phyloP scores from a whole-genome alignment of 768 basidiomycete species.

The Hydnomerulius pinastri region DNA sequence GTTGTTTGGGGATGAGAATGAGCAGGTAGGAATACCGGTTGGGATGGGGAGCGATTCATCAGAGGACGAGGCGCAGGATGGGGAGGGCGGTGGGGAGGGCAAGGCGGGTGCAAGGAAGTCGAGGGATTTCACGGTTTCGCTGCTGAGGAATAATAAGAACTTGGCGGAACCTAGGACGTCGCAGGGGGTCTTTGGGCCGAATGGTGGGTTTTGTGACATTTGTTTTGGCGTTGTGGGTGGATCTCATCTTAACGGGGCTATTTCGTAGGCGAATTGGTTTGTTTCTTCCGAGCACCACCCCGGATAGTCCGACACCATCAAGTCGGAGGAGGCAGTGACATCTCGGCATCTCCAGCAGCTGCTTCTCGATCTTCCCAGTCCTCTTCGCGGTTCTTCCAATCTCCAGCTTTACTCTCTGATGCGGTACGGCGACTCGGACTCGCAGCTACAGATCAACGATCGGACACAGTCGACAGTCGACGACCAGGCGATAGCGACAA shows the following conservation, averaged over 20 bases:
- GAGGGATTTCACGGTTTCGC: constrained; percentile 53
- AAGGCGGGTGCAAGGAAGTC: constrained; percentile 37
- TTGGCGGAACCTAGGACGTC: constrained; percentile 83
- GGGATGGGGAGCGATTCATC: constrained; percentile 61
- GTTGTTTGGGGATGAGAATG: constrained; percentile 66
- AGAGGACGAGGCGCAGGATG: constrained; percentile 62
- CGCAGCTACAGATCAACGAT: constrained; percentile 58
- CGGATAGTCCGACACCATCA: constrained; percentile 62
- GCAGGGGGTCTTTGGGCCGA: constrained; percentile 87
- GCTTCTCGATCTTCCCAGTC: constrained; percentile 22
- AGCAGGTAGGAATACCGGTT: constrained; percentile 39
- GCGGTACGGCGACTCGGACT: constrained; percentile 66
- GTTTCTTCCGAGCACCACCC: constrained; percentile 80
- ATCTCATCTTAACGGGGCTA: constrained; percentile 2
- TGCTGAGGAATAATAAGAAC: constrained; percentile 71
- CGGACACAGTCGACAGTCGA: constrained; percentile 40
- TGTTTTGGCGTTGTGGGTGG: neutral
- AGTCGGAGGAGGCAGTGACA: constrained; percentile 40
- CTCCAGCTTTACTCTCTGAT: constrained; percentile 71
- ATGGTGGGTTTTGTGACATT: constrained; percentile 52
- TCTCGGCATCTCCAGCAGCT: constrained; percentile 46
- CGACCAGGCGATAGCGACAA: constrained; percentile 54
- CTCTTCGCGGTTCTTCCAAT: constrained; percentile 47
- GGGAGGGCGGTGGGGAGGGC: no score
- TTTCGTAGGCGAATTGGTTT: constrained; percentile 74